Conservation (phyloP, 352 stramenopile genomes). For the Phytophthora parvispora region DNA sequence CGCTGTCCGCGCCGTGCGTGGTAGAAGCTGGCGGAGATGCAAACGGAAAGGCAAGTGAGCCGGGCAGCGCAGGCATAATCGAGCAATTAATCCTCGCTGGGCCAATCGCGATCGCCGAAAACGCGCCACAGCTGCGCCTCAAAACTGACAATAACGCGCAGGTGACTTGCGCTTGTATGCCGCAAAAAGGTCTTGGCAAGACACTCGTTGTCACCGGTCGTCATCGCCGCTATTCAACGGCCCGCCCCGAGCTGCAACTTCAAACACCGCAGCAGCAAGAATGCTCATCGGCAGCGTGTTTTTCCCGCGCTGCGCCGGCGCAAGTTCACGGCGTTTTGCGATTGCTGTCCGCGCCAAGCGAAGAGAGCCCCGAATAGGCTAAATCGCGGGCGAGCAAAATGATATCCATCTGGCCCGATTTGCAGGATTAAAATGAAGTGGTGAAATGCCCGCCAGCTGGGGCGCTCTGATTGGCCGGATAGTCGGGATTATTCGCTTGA, state of each 20-base stretch:
- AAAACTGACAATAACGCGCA: slow-evolving; percentile 6
- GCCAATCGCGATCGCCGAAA: slow-evolving; percentile 11
- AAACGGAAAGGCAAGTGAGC: background rate
- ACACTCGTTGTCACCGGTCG: background rate
- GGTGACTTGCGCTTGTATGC: background rate
- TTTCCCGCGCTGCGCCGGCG: background rate
- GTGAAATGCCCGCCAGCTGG: slow-evolving; percentile 22
- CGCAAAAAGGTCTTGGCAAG: background rate
- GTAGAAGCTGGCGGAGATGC: background rate
- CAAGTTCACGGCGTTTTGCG: background rate
- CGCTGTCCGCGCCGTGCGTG: too few species aligned
- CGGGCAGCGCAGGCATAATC: background rate
- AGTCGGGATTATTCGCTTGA: slow-evolving; percentile 21
- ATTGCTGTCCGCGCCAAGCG: background rate
- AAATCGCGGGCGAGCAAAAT: slow-evolving; percentile 4
- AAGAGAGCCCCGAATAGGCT: background rate
- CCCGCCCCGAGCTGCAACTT: background rate
- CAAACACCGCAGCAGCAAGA: background rate
- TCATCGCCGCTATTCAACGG: background rate
- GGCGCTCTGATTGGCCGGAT: slow-evolving; percentile 14
- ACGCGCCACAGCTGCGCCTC: background rate
- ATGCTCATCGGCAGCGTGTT: background rate
- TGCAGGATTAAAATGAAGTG: slow-evolving; percentile 27
- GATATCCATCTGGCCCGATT: slow-evolving; percentile 2
- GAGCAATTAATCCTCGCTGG: background rate